These are phyloP conservation scores for Platanthera guangdongensis DNA, from an alignment of 106 monocot species.

Conservation along the genomic window DNA sequence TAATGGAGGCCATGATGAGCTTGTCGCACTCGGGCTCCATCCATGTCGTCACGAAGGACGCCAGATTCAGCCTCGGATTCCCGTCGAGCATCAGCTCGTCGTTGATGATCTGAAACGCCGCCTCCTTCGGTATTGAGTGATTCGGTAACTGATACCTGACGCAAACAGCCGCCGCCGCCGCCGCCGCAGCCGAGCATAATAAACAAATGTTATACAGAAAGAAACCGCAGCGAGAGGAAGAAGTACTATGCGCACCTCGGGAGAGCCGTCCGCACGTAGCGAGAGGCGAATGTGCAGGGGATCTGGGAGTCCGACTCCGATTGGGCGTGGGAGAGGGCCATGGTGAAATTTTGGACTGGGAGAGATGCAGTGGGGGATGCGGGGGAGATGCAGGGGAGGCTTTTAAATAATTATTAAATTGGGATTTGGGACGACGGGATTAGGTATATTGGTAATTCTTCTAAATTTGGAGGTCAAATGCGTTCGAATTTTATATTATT, in stretches of 20 bases:
- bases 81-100: conserved; percentile 95
- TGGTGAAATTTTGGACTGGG: no score
- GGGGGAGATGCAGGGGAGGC: no score
- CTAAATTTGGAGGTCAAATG: no score
- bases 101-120: conserved; percentile 84
- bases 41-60: conserved; percentile 93
- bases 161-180: no score
- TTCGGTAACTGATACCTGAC: conserved; percentile 57
- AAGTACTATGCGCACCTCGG: conserved; percentile 25
- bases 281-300: conserved; percentile 54
- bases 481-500: no score
- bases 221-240: no score
- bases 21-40: conserved; percentile 96
- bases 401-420: no score
- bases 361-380: no score
- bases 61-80: conserved; percentile 85
- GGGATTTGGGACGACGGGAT: no score
- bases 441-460: no score
- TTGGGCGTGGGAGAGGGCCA: conserved; percentile 25
- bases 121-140: conserved; percentile 75
- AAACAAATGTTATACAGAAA: no score
- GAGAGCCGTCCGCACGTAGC: conserved; percentile 48
- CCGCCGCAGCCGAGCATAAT: no score
- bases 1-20: conserved; percentile 69
- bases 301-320: conserved; percentile 31